Base-by-base conservation (phyloP, 805 yeast genomes). In the Yamadazyma phyllophila region DNA sequence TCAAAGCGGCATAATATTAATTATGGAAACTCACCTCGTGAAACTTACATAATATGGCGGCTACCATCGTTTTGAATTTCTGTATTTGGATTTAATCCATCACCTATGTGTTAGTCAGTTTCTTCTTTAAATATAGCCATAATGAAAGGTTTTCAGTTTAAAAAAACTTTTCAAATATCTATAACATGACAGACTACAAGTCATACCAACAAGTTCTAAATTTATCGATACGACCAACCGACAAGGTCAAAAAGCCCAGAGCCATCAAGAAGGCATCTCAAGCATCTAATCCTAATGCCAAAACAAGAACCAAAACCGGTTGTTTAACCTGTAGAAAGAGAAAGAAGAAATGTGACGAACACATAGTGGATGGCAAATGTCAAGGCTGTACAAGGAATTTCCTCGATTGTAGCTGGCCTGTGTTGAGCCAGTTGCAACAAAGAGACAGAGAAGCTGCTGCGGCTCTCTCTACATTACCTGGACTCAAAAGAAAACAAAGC, bases 271-370 rank as follows among this genome's bases (percentile, higher is more conserved):
- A 34, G 15, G 8, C 32, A 9, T 11, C 29, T 7, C 20, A 57
- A 14, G 32, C 12, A 27, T 9, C 35, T 44, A 44, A 50, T 55
- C 51, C 51, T 56, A 37, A 37, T 37, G 39, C 55, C 13, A 51
- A 57, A 44, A 58, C 58, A 51, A 59, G 80, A 55, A 72, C 76
- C 5, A 69, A 75, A 49, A 73, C 80, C 3, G 81, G 81, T 3
- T 81, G 85, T 54, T 67, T 80, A 50, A 80, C 82, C 39, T 82
- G 88, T 59, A 71, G 86, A 43, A 73, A 76, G 49, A 73, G 85
- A 55, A 82, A 82, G 63, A 74, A 82, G 66, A 81, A 81, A 65
- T 81, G 87, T 61, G 85, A 81, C 54, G 79, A 78, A 50, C 61
- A 62, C 32, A 66, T 55, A 29, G 66, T 61, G 8, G 65, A 65